Evolutionary conservation across 805 yeast genomes (phyloP).

Genomic region (Starmerella stellata): DNA sequence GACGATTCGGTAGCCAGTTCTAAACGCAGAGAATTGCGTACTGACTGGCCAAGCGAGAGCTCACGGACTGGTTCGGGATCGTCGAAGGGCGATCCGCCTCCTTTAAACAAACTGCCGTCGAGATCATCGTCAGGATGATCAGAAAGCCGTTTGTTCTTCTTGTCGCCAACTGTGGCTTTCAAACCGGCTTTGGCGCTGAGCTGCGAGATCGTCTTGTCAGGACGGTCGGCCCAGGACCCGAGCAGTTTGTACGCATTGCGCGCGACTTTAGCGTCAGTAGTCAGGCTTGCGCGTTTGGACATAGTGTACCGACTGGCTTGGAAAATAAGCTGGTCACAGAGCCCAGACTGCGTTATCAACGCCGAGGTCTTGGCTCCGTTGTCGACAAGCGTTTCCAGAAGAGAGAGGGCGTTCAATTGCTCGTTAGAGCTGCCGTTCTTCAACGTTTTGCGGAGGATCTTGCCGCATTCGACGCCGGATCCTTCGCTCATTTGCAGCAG

Average conservation of each 20-base stretch:
- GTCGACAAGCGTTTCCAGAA: slow-evolving; percentile 42
- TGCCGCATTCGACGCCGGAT: slow-evolving; percentile 61
- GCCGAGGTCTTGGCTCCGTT: slow-evolving; percentile 23
- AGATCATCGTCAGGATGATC: background rate
- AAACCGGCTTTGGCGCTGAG: slow-evolving; percentile 11
- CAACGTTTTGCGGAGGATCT: slow-evolving; percentile 73
- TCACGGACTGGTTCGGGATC: background rate
- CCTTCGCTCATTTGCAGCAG: slow-evolving; percentile 28
- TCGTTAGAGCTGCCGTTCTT: slow-evolving; percentile 60
- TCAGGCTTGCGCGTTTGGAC: slow-evolving; percentile 10
- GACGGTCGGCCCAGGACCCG: slow-evolving; percentile 39
- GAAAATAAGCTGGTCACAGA: slow-evolving; percentile 28
- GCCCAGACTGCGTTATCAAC: slow-evolving; percentile 13
- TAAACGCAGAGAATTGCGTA: background rate
- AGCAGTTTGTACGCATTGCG: slow-evolving; percentile 35
- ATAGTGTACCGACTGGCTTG: slow-evolving; percentile 25
- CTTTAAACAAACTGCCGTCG: background rate
- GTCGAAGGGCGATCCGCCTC: background rate
- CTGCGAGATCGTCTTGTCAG: slow-evolving; percentile 7
- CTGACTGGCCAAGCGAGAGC: background rate
- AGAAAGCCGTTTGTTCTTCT: background rate
- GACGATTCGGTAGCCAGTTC: background rate
- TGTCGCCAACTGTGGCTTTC: too few species aligned
- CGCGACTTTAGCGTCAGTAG: slow-evolving; percentile 25
- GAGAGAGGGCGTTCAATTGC: slow-evolving; percentile 50